phyloP scores from a whole-genome alignment of 2,329 filamentous ascomycete species.

The Ophiostoma australiae region DNA sequence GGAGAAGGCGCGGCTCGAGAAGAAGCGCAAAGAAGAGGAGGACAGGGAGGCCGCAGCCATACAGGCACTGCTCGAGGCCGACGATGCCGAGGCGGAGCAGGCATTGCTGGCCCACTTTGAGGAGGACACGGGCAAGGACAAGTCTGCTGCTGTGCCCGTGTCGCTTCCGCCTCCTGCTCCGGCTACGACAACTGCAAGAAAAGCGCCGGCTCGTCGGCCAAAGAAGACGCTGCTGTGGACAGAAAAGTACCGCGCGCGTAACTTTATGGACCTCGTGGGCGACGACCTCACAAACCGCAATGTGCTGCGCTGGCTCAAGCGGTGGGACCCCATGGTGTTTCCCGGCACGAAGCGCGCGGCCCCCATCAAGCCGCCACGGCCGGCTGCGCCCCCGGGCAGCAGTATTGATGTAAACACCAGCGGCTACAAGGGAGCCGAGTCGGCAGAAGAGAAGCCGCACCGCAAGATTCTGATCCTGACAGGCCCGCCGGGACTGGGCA shows the following conservation, averaged over 20 bases:
- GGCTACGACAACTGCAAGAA: neutral
- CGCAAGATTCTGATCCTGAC: constrained; percentile 86
- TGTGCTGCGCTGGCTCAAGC: constrained; percentile 88
- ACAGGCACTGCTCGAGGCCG: neutral
- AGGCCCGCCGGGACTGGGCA: constrained; percentile 87
- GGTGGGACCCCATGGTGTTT: constrained; percentile 90
- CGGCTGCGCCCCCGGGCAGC: neutral
- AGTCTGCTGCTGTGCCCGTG: neutral
- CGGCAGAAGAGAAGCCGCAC: constrained; percentile 68
- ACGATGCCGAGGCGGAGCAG: neutral
- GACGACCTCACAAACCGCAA: constrained; percentile 89
- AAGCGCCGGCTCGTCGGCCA: neutral
- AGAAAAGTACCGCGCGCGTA: constrained; percentile 90
- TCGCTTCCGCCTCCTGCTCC: neutral
- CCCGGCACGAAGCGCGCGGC: constrained; percentile 43
- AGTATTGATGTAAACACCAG: neutral
- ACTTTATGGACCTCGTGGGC: constrained; percentile 88
- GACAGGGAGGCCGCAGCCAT: constrained; percentile 23
- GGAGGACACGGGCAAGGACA: neutral
- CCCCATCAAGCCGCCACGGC: neutral
- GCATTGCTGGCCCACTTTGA: neutral
- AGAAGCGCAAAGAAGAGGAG: constrained; percentile 34
- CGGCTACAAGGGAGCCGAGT: neutral
- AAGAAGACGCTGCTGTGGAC: constrained; percentile 67
- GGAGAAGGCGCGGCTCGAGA: constrained; percentile 33